Conservation (phyloP, 2,329 filamentous ascomycete species). For the Calonectria hawksworthii region DNA sequence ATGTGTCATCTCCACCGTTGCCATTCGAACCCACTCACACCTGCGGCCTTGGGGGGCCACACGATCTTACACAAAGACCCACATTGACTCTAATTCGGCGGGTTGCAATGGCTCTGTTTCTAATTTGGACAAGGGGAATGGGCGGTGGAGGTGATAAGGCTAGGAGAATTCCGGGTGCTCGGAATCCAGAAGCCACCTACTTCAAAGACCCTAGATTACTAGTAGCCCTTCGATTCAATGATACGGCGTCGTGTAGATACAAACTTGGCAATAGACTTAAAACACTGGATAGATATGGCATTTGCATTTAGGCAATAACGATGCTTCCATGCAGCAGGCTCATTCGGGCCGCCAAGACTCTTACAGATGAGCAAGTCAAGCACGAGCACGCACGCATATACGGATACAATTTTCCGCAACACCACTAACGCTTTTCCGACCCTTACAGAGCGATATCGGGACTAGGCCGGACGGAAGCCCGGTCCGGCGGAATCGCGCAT, state of each 20-base stretch:
- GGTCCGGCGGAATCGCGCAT: not conserved
- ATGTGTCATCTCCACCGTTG: not conserved
- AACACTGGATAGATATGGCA: not conserved
- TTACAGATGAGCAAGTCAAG: not conserved
- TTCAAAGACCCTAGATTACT: not conserved
- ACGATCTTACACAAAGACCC: not conserved
- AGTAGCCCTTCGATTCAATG: not conserved
- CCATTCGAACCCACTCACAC: slow-evolving; percentile 3
- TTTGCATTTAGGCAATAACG: not conserved
- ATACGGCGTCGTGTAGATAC: not conserved
- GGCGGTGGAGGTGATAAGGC: not conserved
- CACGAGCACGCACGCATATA: not conserved
- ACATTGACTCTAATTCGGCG: not conserved
- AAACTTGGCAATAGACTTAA: not conserved
- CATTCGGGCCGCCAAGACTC: not conserved
- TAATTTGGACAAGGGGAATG: not conserved
- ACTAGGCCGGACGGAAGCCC: not conserved
- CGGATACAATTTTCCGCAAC: not conserved
- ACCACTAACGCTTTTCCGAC: not conserved
- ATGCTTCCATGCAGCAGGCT: not conserved
- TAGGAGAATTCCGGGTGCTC: not conserved
- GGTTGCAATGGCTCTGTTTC: slow-evolving; percentile 1
- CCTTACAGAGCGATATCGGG: not conserved
- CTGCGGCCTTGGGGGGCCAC: not conserved
- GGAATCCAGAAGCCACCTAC: too few species aligned